These are phyloP conservation scores for Pugionium dolabratum DNA, from an alignment of 345 rosid genomes.

Conservation along the genomic window DNA sequence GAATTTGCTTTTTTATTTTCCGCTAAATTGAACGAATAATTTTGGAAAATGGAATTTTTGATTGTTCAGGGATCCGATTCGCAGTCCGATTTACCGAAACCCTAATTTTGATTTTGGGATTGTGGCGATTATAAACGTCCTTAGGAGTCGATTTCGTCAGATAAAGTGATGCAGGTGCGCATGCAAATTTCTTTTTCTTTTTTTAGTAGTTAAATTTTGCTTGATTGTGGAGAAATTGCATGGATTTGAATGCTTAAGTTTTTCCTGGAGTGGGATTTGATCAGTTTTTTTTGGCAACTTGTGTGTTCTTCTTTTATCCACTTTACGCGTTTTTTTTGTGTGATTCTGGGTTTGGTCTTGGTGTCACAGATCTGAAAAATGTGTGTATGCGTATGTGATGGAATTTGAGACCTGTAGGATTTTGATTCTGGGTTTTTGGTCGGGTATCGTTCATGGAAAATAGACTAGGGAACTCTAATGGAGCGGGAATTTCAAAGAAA, in stretches of 20 bases:
- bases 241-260: conserved; percentile 18
- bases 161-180: conserved; percentile 47
- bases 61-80: conserved; percentile 44
- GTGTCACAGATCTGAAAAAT: conserved; percentile 66
- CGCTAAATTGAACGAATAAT: conserved; percentile 42
- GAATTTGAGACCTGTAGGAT: conserved; percentile 36
- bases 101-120: conserved; percentile 37
- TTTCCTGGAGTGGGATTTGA: conserved; percentile 30
- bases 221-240: conserved; percentile 19
- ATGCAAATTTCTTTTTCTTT: conserved; percentile 23
- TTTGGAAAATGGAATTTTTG: conserved; percentile 30
- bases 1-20: conserved; percentile 18
- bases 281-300: conserved; percentile 22
- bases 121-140: conserved; percentile 39
- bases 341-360: conserved; percentile 39
- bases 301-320: conserved; percentile 15
- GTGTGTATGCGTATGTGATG: conserved; percentile 37
- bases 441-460: conserved; percentile 78
- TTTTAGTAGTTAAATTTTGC: conserved; percentile 20
- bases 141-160: conserved; percentile 32
- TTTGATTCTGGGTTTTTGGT: conserved; percentile 40
- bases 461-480: conserved; percentile 66
- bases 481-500: conserved; percentile 68
- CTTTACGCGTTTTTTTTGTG: not conserved
- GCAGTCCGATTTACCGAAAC: conserved; percentile 45